Conservation (phyloP, 2,329 filamentous ascomycete species). For the Endoconidiophora laricicola region DNA sequence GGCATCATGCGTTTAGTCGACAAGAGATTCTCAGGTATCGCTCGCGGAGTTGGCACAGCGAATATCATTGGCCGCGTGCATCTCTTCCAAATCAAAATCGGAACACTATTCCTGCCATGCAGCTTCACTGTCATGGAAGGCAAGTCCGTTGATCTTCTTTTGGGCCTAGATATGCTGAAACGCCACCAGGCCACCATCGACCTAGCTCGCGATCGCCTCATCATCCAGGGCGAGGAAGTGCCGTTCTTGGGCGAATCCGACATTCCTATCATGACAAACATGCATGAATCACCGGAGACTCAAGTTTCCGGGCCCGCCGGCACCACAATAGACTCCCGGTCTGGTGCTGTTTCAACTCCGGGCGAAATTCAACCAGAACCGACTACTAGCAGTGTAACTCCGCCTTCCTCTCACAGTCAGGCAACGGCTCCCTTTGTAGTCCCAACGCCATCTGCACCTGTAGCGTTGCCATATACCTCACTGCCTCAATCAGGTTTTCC, state of each 20-base stretch:
- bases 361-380: conserved; percentile 16
- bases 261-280: conserved; percentile 57
- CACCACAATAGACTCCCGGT: conserved; percentile 70
- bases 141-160: conserved; percentile 81
- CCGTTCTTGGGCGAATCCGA: conserved; percentile 84
- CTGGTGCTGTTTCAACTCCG: conserved; percentile 48
- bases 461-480: conserved; percentile 11
- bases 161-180: conserved; percentile 94
- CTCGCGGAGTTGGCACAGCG: conserved; percentile 84
- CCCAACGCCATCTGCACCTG: conserved; percentile 14
- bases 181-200: conserved; percentile 89
- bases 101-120: conserved; percentile 70
- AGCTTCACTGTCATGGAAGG: conserved; percentile 99
- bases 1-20: conserved; percentile 95
- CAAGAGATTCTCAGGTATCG: conserved; percentile 77
- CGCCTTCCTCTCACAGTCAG: neutral
- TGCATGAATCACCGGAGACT: conserved; percentile 63
- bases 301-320: conserved; percentile 72
- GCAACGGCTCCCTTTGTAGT: conserved; percentile 16
- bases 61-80: conserved; percentile 91
- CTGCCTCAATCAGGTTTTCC: conserved; percentile 25
- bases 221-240: conserved; percentile 79
- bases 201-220: conserved; percentile 63
- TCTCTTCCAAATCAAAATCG: conserved; percentile 87
- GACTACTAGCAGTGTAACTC: conserved; percentile 10